Evolutionary conservation across 2,329 filamentous ascomycete species (phyloP).

Genomic region (Calonectria pseudoturangicola): DNA sequence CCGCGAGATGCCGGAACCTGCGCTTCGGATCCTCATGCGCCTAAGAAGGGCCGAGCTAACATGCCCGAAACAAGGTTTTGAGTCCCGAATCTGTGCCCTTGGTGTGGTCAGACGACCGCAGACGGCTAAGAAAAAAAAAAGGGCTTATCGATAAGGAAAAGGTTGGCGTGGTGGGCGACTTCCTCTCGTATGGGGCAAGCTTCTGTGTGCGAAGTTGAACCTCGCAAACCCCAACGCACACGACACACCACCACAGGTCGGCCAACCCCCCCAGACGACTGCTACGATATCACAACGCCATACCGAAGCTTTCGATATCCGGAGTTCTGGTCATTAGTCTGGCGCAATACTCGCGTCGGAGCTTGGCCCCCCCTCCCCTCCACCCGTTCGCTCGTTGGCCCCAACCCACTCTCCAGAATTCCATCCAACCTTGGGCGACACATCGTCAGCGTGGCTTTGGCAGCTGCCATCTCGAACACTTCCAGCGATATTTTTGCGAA

Average conservation of each 20-base stretch:
- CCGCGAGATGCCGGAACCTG: conserved; percentile 22
- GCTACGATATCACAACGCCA: conserved; percentile 22
- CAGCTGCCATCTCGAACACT: conserved; percentile 22
- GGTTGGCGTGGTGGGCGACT: conserved; percentile 48
- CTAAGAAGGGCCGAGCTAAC: background rate
- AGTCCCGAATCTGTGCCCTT: conserved; percentile 17
- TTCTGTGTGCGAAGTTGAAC: conserved; percentile 45
- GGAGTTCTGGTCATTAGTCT: background rate
- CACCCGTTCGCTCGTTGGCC: conserved; percentile 46
- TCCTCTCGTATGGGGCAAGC: conserved; percentile 40
- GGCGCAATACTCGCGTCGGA: conserved; percentile 32
- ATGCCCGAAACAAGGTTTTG: conserved; percentile 9
- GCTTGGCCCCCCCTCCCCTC: conserved; percentile 32
- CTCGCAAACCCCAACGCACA: conserved; percentile 52
- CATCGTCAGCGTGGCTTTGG: conserved; percentile 38
- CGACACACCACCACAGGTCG: conserved; percentile 46
- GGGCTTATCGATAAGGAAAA: conserved; percentile 58
- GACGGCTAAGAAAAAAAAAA: conserved; percentile 27
- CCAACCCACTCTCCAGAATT: conserved; percentile 38
- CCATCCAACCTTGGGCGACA: conserved; percentile 40
- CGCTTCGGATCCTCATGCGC: background rate
- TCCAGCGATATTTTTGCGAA: conserved; percentile 4
- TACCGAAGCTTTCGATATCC: background rate
- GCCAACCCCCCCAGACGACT: conserved; percentile 31
- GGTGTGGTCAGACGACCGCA: conserved; percentile 29